Conservation (phyloP, 2,329 filamentous ascomycete species). For the Penicillium sp. region DNA sequence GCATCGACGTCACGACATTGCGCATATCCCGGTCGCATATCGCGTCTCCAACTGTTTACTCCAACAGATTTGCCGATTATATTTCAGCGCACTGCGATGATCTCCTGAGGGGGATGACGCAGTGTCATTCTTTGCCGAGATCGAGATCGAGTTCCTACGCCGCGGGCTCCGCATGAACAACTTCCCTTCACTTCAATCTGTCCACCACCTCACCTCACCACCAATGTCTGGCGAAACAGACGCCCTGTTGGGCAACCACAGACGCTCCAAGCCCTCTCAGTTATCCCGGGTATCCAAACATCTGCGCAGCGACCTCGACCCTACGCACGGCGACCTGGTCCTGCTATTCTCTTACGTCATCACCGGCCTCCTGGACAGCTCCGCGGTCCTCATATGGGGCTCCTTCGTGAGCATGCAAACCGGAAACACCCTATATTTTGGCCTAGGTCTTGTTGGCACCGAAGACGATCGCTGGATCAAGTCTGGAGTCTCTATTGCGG, state of each 20-base stretch:
- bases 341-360: slow-evolving; percentile 73
- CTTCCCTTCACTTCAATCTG: not conserved
- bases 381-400: slow-evolving; percentile 73
- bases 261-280: not conserved
- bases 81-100: not conserved
- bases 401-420: slow-evolving; percentile 85
- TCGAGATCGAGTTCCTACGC: not conserved
- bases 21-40: not conserved
- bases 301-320: slow-evolving; percentile 51
- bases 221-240: slow-evolving; percentile 15
- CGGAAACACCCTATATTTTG: slow-evolving; percentile 79
- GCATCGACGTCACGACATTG: slow-evolving; percentile 1
- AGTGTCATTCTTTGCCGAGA: not conserved
- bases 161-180: not conserved
- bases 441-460: slow-evolving; percentile 62
- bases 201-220: not conserved
- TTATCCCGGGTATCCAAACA: slow-evolving; percentile 3
- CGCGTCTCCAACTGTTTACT: not conserved
- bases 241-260: slow-evolving; percentile 11
- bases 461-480: slow-evolving; percentile 65
- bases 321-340: slow-evolving; percentile 65
- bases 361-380: slow-evolving; percentile 74
- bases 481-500: slow-evolving; percentile 66
- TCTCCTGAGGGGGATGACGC: slow-evolving; percentile 1
- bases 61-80: not conserved